Base-by-base conservation (phyloP, 805 yeast genomes). In the Cyberlindnera maritima region DNA sequence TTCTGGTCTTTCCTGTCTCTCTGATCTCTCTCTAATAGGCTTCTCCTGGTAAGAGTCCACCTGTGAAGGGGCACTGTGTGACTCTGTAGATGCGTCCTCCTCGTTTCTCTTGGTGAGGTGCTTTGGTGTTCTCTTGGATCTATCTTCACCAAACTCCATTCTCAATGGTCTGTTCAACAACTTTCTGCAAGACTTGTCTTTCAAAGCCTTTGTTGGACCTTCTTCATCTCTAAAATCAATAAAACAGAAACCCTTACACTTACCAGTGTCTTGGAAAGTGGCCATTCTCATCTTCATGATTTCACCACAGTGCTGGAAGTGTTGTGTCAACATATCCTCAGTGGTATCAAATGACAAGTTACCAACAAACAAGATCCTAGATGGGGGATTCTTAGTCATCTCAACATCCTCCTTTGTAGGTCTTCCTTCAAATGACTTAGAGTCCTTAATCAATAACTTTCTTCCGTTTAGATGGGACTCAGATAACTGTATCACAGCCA, bases 171-270 rank as follows among this genome's bases (percentile, higher is more conserved):
- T 75, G 53, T 88, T 83, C 50, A 88, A 79, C 49, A 89, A 69
- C 53, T 73, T 79, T 59, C 78, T 77, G 56, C 87, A 81, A 29
- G 76, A 58, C 64, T 80, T 83, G 53, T 88, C 92, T 55, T 77
- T 80, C 52, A 94, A 71, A 1, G 97, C 98, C 32, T 74, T 74
- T 0, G 94, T 86, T 26, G 97, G 91, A 9, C 94, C 91, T 33
- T 78, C 81, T 53, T 85, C 88, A 54, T 82, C 83, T 52, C 72
- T 78, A 69, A 91, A 92, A 65, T 92, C 98, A 31, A 92, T 71
- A 61, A 94, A 92, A 1, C 96, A 90, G 71, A 92, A 92, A 2
- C 98, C 98, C 66, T 94, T 94, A 72, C 98, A 92, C 63, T 91
- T 92, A 1, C 97, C 98, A 42, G 86, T 72, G 63, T 92, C 99